Evolutionary conservation across 1,284 basidiomycete species (phyloP).

Genomic region (Sanghuangporus sanghuang): DNA sequence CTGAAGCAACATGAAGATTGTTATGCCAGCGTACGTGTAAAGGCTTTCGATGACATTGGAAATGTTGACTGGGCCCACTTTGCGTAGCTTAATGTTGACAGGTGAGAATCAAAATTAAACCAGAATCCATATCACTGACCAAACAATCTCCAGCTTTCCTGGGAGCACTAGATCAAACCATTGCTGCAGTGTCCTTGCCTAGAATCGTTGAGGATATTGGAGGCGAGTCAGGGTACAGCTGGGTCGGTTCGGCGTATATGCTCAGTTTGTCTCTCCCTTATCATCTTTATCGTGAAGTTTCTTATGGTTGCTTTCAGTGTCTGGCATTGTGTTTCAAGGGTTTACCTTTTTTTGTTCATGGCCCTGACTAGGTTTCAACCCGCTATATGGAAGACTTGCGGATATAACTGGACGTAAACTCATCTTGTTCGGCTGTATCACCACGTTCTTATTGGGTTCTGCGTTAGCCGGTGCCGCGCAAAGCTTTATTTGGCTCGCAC

Average conservation of each 20-base stretch:
- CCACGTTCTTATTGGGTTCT: slow-evolving; percentile 33
- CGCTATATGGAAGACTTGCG: slow-evolving; percentile 30
- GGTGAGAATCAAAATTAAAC: background rate
- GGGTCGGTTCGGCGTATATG: slow-evolving; percentile 28
- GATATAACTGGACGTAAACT: slow-evolving; percentile 26
- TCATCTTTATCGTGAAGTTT: slow-evolving; percentile 11
- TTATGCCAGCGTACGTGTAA: slow-evolving; percentile 8
- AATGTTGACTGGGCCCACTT: background rate
- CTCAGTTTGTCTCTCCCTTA: slow-evolving; percentile 23
- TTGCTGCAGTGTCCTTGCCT: slow-evolving; percentile 26
- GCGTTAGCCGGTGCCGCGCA: slow-evolving; percentile 40
- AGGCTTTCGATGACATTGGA: background rate
- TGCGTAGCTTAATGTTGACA: slow-evolving; percentile 11
- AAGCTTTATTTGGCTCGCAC: slow-evolving; percentile 35
- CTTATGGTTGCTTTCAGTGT: slow-evolving; percentile 11
- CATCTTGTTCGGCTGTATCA: slow-evolving; percentile 25
- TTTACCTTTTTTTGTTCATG: background rate
- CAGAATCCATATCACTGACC: background rate
- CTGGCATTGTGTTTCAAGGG: background rate
- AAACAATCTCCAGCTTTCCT: slow-evolving; percentile 20
- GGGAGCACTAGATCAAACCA: slow-evolving; percentile 33
- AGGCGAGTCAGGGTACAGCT: slow-evolving; percentile 24
- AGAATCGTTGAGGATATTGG: slow-evolving; percentile 28
- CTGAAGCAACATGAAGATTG: slow-evolving; percentile 13
- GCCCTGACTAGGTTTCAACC: slow-evolving; percentile 20